Evolutionary conservation across 305 asterid genomes (phyloP).

Genomic region (Plantago rigida): DNA sequence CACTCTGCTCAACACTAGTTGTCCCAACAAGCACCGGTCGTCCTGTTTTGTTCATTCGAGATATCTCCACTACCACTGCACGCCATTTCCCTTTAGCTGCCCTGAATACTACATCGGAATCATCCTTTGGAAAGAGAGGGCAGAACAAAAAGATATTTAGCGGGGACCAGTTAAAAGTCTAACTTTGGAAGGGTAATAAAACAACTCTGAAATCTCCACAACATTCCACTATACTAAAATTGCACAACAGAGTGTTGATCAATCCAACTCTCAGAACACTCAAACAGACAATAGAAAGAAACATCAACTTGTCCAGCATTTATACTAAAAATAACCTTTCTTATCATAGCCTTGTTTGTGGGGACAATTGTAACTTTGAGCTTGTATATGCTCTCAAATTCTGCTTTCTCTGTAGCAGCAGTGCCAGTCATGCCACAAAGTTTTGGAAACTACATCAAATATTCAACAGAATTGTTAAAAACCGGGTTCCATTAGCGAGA

Average conservation of each 20-base stretch:
- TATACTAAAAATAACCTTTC: slow-evolving; percentile 49
- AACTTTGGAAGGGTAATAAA: too few relatives aligned
- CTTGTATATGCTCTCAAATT: slow-evolving; percentile 94
- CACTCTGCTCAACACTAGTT: slow-evolving; percentile 99
- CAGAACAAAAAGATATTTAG: slow-evolving; percentile 23
- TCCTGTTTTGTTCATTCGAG: slow-evolving; percentile 93
- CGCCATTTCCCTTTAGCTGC: slow-evolving; percentile 88
- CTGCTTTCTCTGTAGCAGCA: slow-evolving; percentile 95
- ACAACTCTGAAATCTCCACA: too few relatives aligned
- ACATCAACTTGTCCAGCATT: slow-evolving; percentile 11
- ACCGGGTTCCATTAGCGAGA: slow-evolving; percentile 16
- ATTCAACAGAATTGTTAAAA: slow-evolving; percentile 31
- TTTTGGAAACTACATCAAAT: slow-evolving; percentile 70
- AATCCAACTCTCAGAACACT: too few relatives aligned
- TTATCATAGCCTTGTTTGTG: slow-evolving; percentile 94
- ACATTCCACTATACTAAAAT: too few relatives aligned
- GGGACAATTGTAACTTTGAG: slow-evolving; percentile 97
- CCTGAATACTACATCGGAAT: slow-evolving; percentile 89
- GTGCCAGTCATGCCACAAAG: slow-evolving; percentile 99
- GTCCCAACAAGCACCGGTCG: slow-evolving; percentile 97
- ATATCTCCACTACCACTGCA: slow-evolving; percentile 92
- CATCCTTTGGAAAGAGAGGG: slow-evolving; percentile 50
- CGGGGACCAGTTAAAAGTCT: slow-evolving; percentile 14
- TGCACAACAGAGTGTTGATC: too few relatives aligned
- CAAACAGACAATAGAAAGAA: slow-evolving; percentile 17